Evolutionary conservation across 2,329 filamentous ascomycete species (phyloP), one percentile per base, ranked within the genome.

Genomic region (Scedosporium minutisporum): DNA sequence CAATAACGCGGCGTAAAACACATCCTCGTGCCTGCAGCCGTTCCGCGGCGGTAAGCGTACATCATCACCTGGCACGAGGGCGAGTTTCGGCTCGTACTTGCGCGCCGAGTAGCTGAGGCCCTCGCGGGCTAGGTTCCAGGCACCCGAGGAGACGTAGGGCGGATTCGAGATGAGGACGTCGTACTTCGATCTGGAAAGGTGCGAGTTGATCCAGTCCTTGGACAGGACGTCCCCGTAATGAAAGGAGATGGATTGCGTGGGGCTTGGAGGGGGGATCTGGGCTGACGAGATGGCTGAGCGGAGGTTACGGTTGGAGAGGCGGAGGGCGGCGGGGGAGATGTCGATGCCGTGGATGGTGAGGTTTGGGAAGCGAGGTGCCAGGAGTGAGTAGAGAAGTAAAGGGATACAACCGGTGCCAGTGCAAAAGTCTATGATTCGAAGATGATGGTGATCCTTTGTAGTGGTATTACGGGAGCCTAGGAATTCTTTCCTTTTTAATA

Each of bases 381-480:
- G 80, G 9, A 87, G 79, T 42, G 86, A 78, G 65, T 89, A 84
- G 6, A 96, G 79, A 3, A 91, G 82, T 7, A 97, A 81, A 0
- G 91, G 83, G 65, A 97, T 96, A 75, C 93, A 97, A 4, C 95
- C 95, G 4, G 90, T 91, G 9, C 95, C 95, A 0, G 91, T 93
- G 73, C 95, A 97, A 33, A 97, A 79, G 73, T 99, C 95, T 7
- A 97, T 73, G 48, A 97, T 78, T 12, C 80, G 82, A 12, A 96
- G 68, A 41, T 16, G 18, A 3, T 16, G 6, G 16, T 69, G 65
- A 67, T 63, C 48, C 6, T 63, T 44, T 1, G 3, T 41, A 23
- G 64, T 65, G 6, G 65, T 66, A 57, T 25, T 38, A 10, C 25
- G 57, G 38, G 16, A 48, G 10, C 27, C n/a, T 21, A 21, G 46